Conservation (phyloP, 1,284 basidiomycete genomes). For the Cryptococcus wingfieldii region DNA sequence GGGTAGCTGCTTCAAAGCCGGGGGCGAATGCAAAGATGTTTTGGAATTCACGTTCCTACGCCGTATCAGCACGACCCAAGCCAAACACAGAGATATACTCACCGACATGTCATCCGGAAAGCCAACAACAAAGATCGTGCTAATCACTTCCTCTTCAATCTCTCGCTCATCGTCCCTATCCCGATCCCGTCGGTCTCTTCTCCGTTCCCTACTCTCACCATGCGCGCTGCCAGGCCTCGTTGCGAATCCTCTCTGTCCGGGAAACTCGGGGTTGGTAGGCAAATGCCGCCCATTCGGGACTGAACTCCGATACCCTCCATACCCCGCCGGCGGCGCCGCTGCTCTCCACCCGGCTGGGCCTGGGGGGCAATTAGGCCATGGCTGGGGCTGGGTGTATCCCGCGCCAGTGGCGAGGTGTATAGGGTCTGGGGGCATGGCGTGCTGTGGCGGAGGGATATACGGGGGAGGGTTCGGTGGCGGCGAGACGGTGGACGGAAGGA, state of each 20-base stretch:
- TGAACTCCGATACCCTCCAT: not conserved
- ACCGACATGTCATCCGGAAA: conserved; percentile 99
- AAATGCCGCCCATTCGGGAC: conserved; percentile 10
- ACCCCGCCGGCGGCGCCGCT: not conserved
- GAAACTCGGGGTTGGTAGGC: conserved; percentile 1
- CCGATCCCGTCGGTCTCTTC: conserved; percentile 14
- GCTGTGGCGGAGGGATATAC: conserved; percentile 44
- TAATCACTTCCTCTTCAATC: conserved; percentile 75
- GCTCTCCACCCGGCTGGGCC: conserved; percentile 13
- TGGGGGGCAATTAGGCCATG: conserved; percentile 10
- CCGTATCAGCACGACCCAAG: not conserved
- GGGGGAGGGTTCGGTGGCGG: conserved; percentile 40
- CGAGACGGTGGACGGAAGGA: conserved; percentile 38
- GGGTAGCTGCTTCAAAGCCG: conserved; percentile 94
- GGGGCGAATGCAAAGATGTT: conserved; percentile 97
- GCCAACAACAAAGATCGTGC: conserved; percentile 96
- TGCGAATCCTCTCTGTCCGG: not conserved
- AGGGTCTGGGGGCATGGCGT: conserved; percentile 45
- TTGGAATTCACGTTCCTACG: conserved; percentile 92
- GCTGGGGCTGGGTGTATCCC: not conserved
- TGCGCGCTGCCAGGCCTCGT: conserved; percentile 11
- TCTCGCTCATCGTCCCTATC: conserved; percentile 34
- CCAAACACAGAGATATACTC: conserved; percentile 40
- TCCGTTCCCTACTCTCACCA: conserved; percentile 14
- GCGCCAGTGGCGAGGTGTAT: conserved; percentile 29